A percentile compares a stretch with the other conserved stretches of the same genome.
Evolutionary conservation across 192 early-diverging fungal species (phyloP).

Genomic region (Entomortierella chlamydospora): DNA sequence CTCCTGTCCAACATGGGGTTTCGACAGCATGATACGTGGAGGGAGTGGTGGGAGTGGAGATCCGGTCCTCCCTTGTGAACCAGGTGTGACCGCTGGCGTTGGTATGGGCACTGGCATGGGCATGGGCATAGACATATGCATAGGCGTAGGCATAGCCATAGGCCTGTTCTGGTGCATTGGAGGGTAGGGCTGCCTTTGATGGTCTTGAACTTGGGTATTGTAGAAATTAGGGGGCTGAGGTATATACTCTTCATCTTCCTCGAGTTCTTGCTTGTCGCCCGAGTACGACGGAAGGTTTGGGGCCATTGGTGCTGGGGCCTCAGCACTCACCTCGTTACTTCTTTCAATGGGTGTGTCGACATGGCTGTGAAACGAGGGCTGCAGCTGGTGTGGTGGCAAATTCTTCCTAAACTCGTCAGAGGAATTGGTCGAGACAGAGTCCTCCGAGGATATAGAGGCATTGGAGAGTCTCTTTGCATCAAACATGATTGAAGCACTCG

Average conservation of each 20-base stretch:
- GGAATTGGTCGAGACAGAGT: conserved; percentile 22
- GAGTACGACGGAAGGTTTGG: conserved; percentile 6
- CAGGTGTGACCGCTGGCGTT: neutral
- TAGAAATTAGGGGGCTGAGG: neutral
- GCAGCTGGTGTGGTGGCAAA: conserved; percentile 38
- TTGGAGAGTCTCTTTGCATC: conserved; percentile 44
- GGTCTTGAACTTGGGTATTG: neutral
- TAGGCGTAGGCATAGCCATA: conserved; percentile 9
- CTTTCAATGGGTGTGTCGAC: conserved; percentile 17
- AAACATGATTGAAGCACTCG: conserved; percentile 39
- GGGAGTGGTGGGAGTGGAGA: neutral
- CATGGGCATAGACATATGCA: conserved; percentile 23
- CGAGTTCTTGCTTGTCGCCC: conserved; percentile 47
- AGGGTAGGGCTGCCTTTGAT: conserved; percentile 13
- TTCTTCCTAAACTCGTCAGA: conserved; percentile 33
- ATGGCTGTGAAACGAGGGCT: conserved; percentile 49
- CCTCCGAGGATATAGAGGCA: conserved; percentile 28
- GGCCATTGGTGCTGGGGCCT: neutral
- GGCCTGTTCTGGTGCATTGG: neutral
- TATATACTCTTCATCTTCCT: conserved; percentile 30
- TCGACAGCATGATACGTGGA: conserved; percentile 14
- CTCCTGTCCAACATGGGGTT: conserved; percentile 25
- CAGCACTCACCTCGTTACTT: neutral
- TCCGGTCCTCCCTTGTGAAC: neutral
- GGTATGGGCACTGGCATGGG: conserved; percentile 18